Base-by-base conservation (phyloP, 371 early-diverging fungal genomes). In the Apophysomyces sp. region DNA sequence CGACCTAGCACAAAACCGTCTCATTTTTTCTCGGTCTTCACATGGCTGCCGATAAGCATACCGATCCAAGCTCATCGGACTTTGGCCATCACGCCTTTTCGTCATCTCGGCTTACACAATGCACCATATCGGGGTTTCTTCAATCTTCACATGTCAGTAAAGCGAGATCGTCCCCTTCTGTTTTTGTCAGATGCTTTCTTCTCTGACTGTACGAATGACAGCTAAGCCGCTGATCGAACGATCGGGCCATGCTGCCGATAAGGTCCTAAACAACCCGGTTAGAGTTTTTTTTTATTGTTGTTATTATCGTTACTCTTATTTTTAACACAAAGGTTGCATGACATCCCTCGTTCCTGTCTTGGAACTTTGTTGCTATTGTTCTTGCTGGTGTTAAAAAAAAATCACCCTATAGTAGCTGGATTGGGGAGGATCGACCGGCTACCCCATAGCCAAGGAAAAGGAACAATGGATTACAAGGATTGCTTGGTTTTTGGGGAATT, bases 211-310 rank as follows among this genome's bases (percentile, higher is more conserved):
- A 44, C 24, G 21, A 44, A 44, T 44, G 49, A 44, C 49, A 44
- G 49, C 49, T 44, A 44, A 44, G 49, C 49, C 49, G n/a, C 49
- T 44, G 49, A 44, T 44, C 49, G 49, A 44, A 44, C 16, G 9
- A 44, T 16, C 49, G 49, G 49, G 49, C 34, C 34, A 21, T 21
- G 26, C 16, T 18, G 49, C 49, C 49, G 49, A 44, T 44, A 44
- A 44, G 34, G 34, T 34, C 34, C 34, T 21, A 44, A 3, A 21
- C 49, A 44, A 44, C 49, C 49, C 21, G 49, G 49, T 13, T 34
- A 34, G 34, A 34, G 8, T 11, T 11, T 34, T 13, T 34, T 11
- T 11, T 34, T 13, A 34, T 34, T 34, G 34, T 34, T 13, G 34
- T 34, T 13, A 34, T 44, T 44, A 9, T 44, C 37, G 37, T 37